Evolutionary conservation across 345 rosid genomes (phyloP).

Genomic region (Lenwebbia sp.): DNA sequence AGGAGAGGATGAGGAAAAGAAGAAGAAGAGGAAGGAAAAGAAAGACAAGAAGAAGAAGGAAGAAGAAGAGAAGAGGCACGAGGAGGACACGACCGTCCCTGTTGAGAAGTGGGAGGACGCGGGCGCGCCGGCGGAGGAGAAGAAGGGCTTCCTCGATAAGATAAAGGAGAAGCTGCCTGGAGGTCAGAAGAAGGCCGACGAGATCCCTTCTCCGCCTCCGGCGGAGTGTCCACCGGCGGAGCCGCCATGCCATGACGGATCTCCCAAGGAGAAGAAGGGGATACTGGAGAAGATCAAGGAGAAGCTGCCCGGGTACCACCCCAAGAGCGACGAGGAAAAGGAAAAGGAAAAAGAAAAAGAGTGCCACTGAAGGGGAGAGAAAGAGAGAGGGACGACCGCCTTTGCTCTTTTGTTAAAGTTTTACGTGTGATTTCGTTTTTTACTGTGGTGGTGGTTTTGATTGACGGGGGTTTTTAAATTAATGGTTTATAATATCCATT

Average conservation of each 20-base stretch:
- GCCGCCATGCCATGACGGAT: neutral
- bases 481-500: neutral
- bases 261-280: slow-evolving; percentile 60
- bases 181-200: slow-evolving; percentile 22
- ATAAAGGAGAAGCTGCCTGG: slow-evolving; percentile 67
- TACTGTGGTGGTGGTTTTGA: neutral
- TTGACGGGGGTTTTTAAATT: neutral
- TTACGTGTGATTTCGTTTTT: neutral
- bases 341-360: slow-evolving; percentile 33
- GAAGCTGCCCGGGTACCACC: slow-evolving; percentile 79
- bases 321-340: slow-evolving; percentile 38
- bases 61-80: slow-evolving; percentile 14
- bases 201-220: neutral
- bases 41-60: slow-evolving; percentile 32
- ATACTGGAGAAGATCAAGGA: slow-evolving; percentile 82
- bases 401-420: neutral
- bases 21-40: slow-evolving; percentile 47
- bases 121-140: slow-evolving; percentile 35
- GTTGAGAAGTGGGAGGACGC: slow-evolving; percentile 10
- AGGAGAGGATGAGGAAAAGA: slow-evolving; percentile 43
- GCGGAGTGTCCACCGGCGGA: slow-evolving; percentile 10
- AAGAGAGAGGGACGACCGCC: neutral
- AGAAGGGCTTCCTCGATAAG: slow-evolving; percentile 47
- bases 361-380: slow-evolving; percentile 1
- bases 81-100: slow-evolving; percentile 30